These are phyloP conservation scores for Hirsutella minnesotensis DNA, from an alignment of 2,329 filamentous ascomycete genomes.

Conservation along the genomic window DNA sequence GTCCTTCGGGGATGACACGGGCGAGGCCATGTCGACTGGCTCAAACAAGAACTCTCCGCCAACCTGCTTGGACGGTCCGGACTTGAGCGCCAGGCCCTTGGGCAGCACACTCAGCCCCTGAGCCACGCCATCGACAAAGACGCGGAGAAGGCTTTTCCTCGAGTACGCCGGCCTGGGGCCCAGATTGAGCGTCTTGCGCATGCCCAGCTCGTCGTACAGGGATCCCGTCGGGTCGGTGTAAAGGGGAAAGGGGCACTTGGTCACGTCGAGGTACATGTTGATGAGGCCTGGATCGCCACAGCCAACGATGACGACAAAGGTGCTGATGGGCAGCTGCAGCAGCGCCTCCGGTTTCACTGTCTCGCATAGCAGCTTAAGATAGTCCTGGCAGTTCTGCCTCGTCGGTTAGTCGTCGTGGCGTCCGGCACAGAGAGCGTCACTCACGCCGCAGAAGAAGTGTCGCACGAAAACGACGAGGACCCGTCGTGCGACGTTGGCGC, in stretches of 20 bases:
- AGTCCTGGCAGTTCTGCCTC: slow-evolving; percentile 69
- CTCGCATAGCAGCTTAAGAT: slow-evolving; percentile 49
- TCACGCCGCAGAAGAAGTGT: slow-evolving; percentile 71
- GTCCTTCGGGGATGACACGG: slow-evolving; percentile 13
- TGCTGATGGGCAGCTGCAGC: slow-evolving; percentile 38
- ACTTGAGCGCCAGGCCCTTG: slow-evolving; percentile 46
- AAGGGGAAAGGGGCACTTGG: slow-evolving; percentile 58
- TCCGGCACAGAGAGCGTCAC: slow-evolving; percentile 17
- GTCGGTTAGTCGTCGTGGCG: background rate
- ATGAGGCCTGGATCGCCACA: slow-evolving; percentile 61
- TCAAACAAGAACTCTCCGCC: slow-evolving; percentile 75
- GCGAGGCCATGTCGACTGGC: slow-evolving; percentile 31
- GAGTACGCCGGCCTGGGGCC: slow-evolving; percentile 55
- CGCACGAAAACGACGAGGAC: slow-evolving; percentile 64
- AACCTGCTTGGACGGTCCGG: slow-evolving; percentile 55
- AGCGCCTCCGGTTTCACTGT: slow-evolving; percentile 41
- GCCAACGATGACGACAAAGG: slow-evolving; percentile 58
- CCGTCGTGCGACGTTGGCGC: slow-evolving; percentile 38
- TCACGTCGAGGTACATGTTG: slow-evolving; percentile 49
- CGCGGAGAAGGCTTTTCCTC: slow-evolving; percentile 38
- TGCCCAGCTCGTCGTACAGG: slow-evolving; percentile 56
- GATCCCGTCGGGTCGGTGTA: slow-evolving; percentile 62
- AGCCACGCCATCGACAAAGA: slow-evolving; percentile 37
- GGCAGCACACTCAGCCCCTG: slow-evolving; percentile 49
- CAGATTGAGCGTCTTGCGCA: slow-evolving; percentile 51